Conservation (phyloP, 176 grass and related monocot genomes). For the Luzula sylvatica region DNA sequence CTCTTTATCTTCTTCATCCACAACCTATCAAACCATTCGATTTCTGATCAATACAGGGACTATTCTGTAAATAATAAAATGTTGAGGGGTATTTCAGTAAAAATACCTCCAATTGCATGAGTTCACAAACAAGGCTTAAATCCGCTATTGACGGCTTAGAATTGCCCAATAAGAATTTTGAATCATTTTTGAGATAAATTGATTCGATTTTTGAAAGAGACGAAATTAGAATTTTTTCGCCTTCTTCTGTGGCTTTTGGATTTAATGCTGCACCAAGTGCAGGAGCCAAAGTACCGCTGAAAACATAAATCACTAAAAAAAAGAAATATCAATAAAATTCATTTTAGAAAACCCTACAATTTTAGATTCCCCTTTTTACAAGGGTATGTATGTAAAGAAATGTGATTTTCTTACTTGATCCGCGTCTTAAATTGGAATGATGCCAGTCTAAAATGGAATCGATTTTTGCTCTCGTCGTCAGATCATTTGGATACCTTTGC, state of each 20-base stretch:
- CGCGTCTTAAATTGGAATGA: constrained; percentile 66
- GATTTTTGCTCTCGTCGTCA: constrained; percentile 69
- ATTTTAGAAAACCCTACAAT: not conserved
- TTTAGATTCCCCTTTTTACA: not conserved
- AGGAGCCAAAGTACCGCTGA: constrained; percentile 44
- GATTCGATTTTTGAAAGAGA: constrained; percentile 57
- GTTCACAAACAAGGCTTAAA: constrained; percentile 87
- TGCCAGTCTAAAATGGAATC: constrained; percentile 94
- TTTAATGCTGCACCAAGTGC: constrained; percentile 39
- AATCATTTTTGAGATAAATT: constrained; percentile 53
- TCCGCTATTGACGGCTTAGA: constrained; percentile 65
- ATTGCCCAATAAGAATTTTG: constrained; percentile 60
- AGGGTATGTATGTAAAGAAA: constrained; percentile 1
- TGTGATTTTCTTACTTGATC: constrained; percentile 33
- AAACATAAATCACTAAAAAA: constrained; percentile 38
- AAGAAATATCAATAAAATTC: not conserved
- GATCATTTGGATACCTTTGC: constrained; percentile 68
- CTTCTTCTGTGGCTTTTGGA: constrained; percentile 44
- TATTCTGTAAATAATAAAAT: not conserved
- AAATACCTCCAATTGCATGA: constrained; percentile 87
- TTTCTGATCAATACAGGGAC: not conserved
- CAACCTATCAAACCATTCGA: constrained; percentile 26
- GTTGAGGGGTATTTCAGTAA: not conserved
- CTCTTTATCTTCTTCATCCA: constrained; percentile 32
- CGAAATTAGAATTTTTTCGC: constrained; percentile 32